Percentiles rank a stretch among this genome's conserved stretches.
Evolutionary conservation across 768 basidiomycete species (phyloP).

Genomic region (Rhodotorula diobovata): DNA sequence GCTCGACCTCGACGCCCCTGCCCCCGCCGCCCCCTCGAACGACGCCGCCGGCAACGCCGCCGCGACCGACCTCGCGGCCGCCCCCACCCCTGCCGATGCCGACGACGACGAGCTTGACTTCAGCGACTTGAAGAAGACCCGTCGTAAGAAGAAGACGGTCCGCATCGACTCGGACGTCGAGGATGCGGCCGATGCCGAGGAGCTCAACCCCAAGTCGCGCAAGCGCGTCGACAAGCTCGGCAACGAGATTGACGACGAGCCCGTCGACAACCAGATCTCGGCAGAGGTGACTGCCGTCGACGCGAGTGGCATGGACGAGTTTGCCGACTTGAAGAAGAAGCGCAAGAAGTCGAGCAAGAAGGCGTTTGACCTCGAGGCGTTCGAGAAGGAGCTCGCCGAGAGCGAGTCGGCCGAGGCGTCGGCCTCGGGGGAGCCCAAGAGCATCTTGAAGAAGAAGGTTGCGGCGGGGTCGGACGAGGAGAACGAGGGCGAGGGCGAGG

Average conservation of each 20-base stretch:
- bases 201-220: constrained; percentile 2
- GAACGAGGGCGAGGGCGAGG: constrained; percentile 36
- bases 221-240: constrained; percentile 34
- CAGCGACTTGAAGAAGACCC: constrained; percentile 90
- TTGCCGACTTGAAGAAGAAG: constrained; percentile 33
- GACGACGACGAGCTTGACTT: constrained; percentile 64
- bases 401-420: constrained; percentile 70
- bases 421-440: constrained; percentile 31
- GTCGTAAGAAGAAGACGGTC: constrained; percentile 64
- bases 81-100: constrained; percentile 17
- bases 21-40: constrained; percentile 36
- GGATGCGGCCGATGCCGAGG: constrained; percentile 17
- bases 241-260: constrained; percentile 38
- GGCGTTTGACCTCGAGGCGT: constrained; percentile 83
- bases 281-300: constrained; percentile 19
- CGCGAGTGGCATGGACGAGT: constrained; percentile 23
- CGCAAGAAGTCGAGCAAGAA: constrained; percentile 61
- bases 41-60: constrained; percentile 47
- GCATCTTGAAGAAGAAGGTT: constrained; percentile 56
- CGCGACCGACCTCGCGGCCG: constrained; percentile 24
- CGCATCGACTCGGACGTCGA: constrained; percentile 47
- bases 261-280: constrained; percentile 21
- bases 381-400: constrained; percentile 82
- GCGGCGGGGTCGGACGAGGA: constrained; percentile 51
- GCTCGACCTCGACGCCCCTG: constrained; percentile 39